Base-by-base conservation (phyloP, 257 asterid genomes). In the Cruciata laevipes region DNA sequence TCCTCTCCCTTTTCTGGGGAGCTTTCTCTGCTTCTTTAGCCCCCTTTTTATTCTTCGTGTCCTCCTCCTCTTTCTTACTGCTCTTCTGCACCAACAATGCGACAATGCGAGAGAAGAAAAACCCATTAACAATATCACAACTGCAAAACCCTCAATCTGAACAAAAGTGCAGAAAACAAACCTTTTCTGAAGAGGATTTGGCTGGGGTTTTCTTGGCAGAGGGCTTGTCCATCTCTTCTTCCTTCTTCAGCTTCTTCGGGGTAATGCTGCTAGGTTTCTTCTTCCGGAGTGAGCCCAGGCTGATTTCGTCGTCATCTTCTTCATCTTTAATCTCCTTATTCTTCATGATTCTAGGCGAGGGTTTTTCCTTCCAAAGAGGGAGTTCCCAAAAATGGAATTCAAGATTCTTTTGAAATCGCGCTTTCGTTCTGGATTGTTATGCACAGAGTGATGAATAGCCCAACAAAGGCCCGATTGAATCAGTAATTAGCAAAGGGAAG, bases 1-100 rank as follows among this genome's bases (percentile, higher is more conserved):
- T 89, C 82, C 62, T 84, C 72, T 78, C 90, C 76, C 80, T 86
- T 70, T 84, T 85, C 83, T 75, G 81, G 47, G n/a, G 83, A 47
- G 61, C 72, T 63, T 72, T 76, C 59, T 68, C 89, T 7, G 24
- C 30, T 64, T 51, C 77, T 52, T 88, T 78, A 9, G 77, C 78
- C 23, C 76, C 85, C 59, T 69, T 79, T 77, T 77, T 76, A 78
- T 66, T 84, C 65, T 63, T 71, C 66, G 33, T 35, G 56, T 61
- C 70, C 66, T 77, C 82, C 31, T 57, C 78, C 76, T 74, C 79
- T 61, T 74, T 77, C 77, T 75, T 63, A 73, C 69, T 68, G 72
- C 66, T 81, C n/a, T 64, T 76, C 71, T 74, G 78, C 74, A 66
- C 74, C 74, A 56, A 32, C 17, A 67, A 69, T 37, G 3, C 24